phyloP scores from a whole-genome alignment of 164 flowering plant genomes.

The Vitis rupestris region DNA sequence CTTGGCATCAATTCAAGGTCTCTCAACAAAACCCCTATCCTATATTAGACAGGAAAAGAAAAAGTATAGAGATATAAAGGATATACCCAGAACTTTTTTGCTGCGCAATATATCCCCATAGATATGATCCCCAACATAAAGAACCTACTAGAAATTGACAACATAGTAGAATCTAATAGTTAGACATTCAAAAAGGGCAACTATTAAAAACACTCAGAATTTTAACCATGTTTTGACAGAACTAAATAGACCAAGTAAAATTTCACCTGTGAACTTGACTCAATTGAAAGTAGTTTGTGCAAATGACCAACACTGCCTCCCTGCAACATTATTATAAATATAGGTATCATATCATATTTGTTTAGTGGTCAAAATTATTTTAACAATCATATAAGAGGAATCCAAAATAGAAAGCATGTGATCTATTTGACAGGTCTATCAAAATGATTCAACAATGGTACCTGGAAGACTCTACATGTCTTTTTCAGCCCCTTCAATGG shows the following conservation, averaged over 20 bases:
- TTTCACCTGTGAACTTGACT: constrained; percentile 92
- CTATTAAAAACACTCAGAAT: not conserved
- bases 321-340: constrained; percentile 32
- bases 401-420: too few relatives aligned
- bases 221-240: not conserved
- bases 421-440: not conserved
- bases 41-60: not conserved
- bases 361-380: not conserved
- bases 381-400: not conserved
- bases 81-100: constrained; percentile 88
- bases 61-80: not conserved
- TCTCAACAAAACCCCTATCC: not conserved
- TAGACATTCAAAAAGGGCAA: not conserved
- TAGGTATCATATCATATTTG: not conserved
- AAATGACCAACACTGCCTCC: constrained; percentile 96
- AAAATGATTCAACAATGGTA: constrained; percentile 14
- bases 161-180: not conserved
- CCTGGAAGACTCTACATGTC: constrained; percentile 80
- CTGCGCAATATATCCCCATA: constrained; percentile 98
- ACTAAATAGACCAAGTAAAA: not conserved
- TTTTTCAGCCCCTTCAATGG: constrained; percentile 36
- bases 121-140: constrained; percentile 99
- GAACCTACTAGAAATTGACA: constrained; percentile 55
- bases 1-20: not conserved
- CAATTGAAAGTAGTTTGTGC: constrained; percentile 84